These are phyloP conservation scores for Elaeis oleifera DNA, from an alignment of 202 grass and related monocot species.

Conservation along the genomic window DNA sequence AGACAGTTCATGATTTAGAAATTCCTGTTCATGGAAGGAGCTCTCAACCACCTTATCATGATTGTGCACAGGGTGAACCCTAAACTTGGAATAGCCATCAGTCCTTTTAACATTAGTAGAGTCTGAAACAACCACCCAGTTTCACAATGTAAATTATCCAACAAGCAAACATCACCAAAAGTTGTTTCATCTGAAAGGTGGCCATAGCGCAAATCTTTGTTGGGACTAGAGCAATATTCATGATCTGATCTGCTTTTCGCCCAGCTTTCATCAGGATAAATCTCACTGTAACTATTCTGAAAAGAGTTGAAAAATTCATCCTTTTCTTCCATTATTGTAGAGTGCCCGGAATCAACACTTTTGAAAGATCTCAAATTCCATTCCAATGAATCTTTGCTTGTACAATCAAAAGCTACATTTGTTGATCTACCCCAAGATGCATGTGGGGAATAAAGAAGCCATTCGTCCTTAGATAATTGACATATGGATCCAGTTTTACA, in stretches of 20 bases:
- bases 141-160: conserved; percentile 31
- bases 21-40: conserved; percentile 25
- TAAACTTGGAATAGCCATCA: conserved; percentile 17
- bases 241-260: conserved; percentile 27
- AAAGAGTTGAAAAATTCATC: conserved; percentile 25
- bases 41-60: conserved; percentile 20
- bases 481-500: conserved; percentile 30
- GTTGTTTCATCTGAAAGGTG: conserved; percentile 24
- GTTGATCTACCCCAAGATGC: conserved; percentile 18
- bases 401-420: conserved; percentile 16
- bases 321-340: conserved; percentile 21
- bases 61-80: conserved; percentile 23
- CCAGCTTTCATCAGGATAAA: conserved; percentile 27
- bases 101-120: conserved; percentile 33
- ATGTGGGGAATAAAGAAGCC: conserved; percentile 27
- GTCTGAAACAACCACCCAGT: conserved; percentile 23
- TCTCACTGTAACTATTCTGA: conserved; percentile 28
- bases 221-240: conserved; percentile 18
- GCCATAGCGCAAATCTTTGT: conserved; percentile 21
- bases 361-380: conserved; percentile 21
- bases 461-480: conserved; percentile 31
- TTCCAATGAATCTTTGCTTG: conserved; percentile 21
- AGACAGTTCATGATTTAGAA: conserved; percentile 24
- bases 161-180: conserved; percentile 32
- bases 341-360: conserved; percentile 21